Percentiles rank a stretch among this genome's conserved stretches.
These are phyloP conservation scores for Fragilaria crotonensis DNA, from an alignment of 108 stramenopile species.

Conservation along the genomic window DNA sequence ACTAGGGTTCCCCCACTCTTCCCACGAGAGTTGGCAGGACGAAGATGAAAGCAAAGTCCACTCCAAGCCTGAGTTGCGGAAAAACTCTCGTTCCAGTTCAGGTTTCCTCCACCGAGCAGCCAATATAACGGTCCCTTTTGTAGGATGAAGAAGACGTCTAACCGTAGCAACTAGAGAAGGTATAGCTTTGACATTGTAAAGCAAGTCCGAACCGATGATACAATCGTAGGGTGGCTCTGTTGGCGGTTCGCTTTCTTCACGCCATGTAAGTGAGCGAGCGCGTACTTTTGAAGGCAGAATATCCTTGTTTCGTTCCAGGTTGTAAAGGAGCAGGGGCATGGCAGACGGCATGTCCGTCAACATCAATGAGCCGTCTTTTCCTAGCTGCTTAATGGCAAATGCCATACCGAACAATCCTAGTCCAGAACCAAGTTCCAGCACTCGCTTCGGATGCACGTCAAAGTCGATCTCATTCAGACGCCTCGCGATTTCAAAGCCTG, in stretches of 20 bases:
- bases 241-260: constrained; percentile 8
- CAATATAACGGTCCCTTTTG: constrained; percentile 25
- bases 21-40: constrained; percentile 31
- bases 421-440: constrained; percentile 73
- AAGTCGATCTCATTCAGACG: constrained; percentile 6
- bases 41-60: constrained; percentile 10
- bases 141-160: constrained; percentile 30
- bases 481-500: constrained; percentile 27
- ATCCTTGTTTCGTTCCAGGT: constrained; percentile 39
- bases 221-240: constrained; percentile 23
- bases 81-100: constrained; percentile 54
- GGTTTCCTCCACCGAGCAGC: constrained; percentile 75
- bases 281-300: neutral
- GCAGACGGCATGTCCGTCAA: constrained; percentile 38
- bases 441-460: neutral
- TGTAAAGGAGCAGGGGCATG: constrained; percentile 33
- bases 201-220: constrained; percentile 62
- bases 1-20: constrained; percentile 46
- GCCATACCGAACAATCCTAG: constrained; percentile 55
- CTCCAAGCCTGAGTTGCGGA: constrained; percentile 23
- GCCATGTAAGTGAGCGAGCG: constrained; percentile 32
- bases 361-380: neutral
- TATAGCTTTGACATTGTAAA: constrained; percentile 57
- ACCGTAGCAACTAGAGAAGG: constrained; percentile 52
- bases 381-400: constrained; percentile 15